Percentiles rank a stretch among this genome's conserved stretches.
Conservation (phyloP, 768 basidiomycete species). For the Panaeolus papilionaceus region DNA sequence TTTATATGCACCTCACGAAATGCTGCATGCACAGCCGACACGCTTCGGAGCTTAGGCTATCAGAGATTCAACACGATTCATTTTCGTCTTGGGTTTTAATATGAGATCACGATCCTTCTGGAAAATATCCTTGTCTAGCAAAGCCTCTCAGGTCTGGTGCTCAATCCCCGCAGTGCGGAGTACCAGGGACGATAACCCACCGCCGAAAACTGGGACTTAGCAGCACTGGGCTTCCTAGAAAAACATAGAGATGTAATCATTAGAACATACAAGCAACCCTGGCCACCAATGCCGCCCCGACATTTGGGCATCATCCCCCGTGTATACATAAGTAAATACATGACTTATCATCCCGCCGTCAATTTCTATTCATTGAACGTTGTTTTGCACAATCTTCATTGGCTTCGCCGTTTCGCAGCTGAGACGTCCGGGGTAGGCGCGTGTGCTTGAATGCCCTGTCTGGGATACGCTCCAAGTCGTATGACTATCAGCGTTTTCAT, state of each 20-base stretch:
- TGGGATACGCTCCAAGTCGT: neutral
- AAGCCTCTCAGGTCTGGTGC: neutral
- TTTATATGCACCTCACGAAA: neutral
- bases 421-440: neutral
- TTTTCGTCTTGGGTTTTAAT: neutral
- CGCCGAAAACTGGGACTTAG: neutral
- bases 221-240: neutral
- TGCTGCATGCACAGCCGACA: conserved; percentile 10
- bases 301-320: conserved; percentile 1
- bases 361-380: neutral
- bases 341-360: neutral
- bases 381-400: neutral
- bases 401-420: neutral
- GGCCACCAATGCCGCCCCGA: neutral
- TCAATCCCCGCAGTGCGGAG: neutral
- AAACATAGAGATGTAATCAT: neutral
- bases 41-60: neutral
- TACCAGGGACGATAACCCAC: conserved; percentile 12
- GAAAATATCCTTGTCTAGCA: neutral
- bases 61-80: neutral
- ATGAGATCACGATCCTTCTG: neutral
- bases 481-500: neutral
- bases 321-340: neutral
- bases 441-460: neutral
- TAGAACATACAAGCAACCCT: neutral